phyloP scores from a whole-genome alignment of 2,329 filamentous ascomycete genomes.

The Calycina herbarum region DNA sequence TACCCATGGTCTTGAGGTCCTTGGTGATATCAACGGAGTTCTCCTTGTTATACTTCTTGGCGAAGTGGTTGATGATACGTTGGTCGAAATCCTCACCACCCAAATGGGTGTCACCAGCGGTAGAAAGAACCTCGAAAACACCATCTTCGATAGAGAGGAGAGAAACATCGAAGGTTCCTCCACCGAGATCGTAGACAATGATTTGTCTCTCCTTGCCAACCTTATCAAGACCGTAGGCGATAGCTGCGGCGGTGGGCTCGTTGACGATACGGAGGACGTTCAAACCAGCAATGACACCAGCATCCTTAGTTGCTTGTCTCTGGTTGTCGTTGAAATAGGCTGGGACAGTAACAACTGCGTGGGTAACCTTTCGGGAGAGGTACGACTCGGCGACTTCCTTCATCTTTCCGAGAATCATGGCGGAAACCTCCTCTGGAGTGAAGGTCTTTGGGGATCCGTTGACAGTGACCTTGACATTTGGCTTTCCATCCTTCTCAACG shows the following conservation, averaged over 20 bases:
- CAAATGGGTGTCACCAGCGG: conserved; percentile 93
- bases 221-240: conserved; percentile 93
- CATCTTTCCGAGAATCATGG: conserved; percentile 83
- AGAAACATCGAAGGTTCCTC: conserved; percentile 93
- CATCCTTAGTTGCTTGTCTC: conserved; percentile 95
- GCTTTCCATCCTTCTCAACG: conserved; percentile 85
- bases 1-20: conserved; percentile 97
- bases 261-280: conserved; percentile 96
- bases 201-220: conserved; percentile 80
- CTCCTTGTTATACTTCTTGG: conserved; percentile 99
- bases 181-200: conserved; percentile 91
- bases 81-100: conserved; percentile 99
- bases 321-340: conserved; percentile 99
- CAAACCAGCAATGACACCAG: conserved; percentile 85
- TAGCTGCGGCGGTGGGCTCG: conserved; percentile 92
- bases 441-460: conserved; percentile 66
- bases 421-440: conserved; percentile 78
- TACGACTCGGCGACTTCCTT: conserved; percentile 79
- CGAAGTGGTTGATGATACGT: conserved; percentile 93
- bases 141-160: conserved; percentile 89
- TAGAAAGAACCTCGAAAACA: conserved; percentile 92
- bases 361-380: conserved; percentile 78
- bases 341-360: conserved; percentile 90
- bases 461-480: conserved; percentile 75
- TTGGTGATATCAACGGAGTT: conserved; percentile 88